These are phyloP conservation scores for Elongisporangium anandrum DNA, from an alignment of 352 stramenopile genomes.

Conservation along the genomic window DNA sequence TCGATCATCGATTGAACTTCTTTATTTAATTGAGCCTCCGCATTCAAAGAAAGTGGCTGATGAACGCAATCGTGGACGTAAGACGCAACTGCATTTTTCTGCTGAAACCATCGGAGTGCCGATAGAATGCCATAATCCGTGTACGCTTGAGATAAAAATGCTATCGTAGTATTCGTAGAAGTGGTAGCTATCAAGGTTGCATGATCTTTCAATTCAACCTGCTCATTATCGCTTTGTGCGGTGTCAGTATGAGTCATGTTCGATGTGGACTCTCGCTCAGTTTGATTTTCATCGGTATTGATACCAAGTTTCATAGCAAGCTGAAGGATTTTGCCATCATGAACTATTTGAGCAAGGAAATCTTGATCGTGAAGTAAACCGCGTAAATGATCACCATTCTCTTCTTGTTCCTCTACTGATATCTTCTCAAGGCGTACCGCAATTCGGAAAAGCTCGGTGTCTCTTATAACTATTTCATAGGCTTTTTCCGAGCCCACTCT, in stretches of 20 bases:
- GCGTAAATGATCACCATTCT: slow-evolving; percentile 5
- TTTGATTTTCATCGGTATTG: slow-evolving; percentile 1
- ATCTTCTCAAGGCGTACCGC: slow-evolving; percentile 8
- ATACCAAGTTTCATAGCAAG: slow-evolving; percentile 22
- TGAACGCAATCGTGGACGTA: neutral
- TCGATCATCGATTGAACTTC: slow-evolving; percentile 4
- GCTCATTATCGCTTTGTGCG: slow-evolving; percentile 4
- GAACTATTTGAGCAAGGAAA: slow-evolving; percentile 25
- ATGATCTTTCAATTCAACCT: neutral
- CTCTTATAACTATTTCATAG: slow-evolving; percentile 14
- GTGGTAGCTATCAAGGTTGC: slow-evolving; percentile 19
- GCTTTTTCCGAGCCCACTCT: slow-evolving; percentile 1
- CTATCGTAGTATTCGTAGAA: slow-evolving; percentile 20
- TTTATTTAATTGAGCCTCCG: neutral
- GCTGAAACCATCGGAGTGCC: slow-evolving; percentile 35
- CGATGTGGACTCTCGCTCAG: neutral
- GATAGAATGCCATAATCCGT: slow-evolving; percentile 30
- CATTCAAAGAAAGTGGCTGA: neutral
- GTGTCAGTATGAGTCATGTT: neutral
- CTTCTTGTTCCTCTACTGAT: neutral
- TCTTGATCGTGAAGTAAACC: slow-evolving; percentile 23
- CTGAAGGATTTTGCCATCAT: slow-evolving; percentile 26
- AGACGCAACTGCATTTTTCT: slow-evolving; percentile 30
- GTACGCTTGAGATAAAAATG: slow-evolving; percentile 43
- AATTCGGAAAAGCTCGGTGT: slow-evolving; percentile 15